Evolutionary conservation across 2,329 filamentous ascomycete genomes (phyloP), one percentile per base, ranked within the genome.

Genomic region (Acrocalymma vagum): DNA sequence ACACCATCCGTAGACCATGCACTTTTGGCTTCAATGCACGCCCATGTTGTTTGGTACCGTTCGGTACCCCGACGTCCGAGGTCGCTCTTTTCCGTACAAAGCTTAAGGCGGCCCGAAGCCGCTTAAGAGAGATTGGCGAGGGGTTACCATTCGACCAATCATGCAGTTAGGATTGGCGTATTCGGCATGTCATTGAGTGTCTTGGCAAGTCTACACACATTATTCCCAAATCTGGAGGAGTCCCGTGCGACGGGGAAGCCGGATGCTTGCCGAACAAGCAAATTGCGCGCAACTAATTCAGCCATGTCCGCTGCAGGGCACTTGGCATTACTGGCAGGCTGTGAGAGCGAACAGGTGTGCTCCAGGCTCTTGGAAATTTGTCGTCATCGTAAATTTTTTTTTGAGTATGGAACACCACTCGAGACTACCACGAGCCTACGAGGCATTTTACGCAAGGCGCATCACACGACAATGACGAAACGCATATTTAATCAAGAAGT

Each of bases 101-200:
- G 29, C 17, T 13, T 31, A 18, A 18, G 6, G 29, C 33, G 33
- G 33, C n/a, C 24, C 33, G 33, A 16, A 18, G 27, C 23, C 23
- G n/a, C 35, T 9, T n/a, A n/a, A n/a, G n/a, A 30, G 23, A 9
- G 35, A 23, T 38, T 29, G 25, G 35, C 35, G 35, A 38, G 18
- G 16, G 35, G 35, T 15, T 6, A 14, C 35, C 35, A 38, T 15
- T 29, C 33, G 29, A 9, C 25, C n/a, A n/a, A 20, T 18, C 25
- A 18, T 16, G 16, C 16, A 11, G 10, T 8, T 29, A 20, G 13
- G 35, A 38, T 38, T 38, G 35, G 27, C 17, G 25, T 15, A 14
- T n/a, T n/a, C n/a, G n/a, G n/a, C n/a, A n/a, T n/a, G n/a, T n/a
- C n/a, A n/a, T n/a, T n/a, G n/a, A n/a, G n/a, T n/a, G n/a, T n/a